Percentiles rank a stretch among this genome's conserved stretches.
These are phyloP conservation scores for Rubroboletus satanas DNA, from an alignment of 768 basidiomycete species.

Conservation along the genomic window DNA sequence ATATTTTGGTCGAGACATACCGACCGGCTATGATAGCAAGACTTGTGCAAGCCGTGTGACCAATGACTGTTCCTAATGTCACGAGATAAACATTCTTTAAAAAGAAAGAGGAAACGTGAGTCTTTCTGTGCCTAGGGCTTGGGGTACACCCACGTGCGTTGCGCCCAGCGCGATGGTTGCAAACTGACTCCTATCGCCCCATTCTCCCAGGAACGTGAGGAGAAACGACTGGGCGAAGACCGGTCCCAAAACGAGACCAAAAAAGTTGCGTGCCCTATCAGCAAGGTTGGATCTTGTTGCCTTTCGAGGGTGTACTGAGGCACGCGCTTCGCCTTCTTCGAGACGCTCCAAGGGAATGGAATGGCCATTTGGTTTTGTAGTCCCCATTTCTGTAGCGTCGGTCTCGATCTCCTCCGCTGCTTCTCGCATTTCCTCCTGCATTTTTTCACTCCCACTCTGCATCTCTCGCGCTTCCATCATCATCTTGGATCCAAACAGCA, in stretches of 20 bases:
- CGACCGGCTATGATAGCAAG: constrained; percentile 92
- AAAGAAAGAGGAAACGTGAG: constrained; percentile 4
- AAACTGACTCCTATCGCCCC: constrained; percentile 98
- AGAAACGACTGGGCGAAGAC: constrained; percentile 95
- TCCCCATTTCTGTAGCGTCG: constrained; percentile 52
- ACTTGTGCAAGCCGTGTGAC: constrained; percentile 83
- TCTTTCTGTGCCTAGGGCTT: not conserved
- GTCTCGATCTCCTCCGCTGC: constrained; percentile 93
- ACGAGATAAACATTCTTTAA: constrained; percentile 87
- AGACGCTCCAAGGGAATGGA: constrained; percentile 67
- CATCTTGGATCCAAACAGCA: constrained; percentile 91
- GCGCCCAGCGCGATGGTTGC: constrained; percentile 95
- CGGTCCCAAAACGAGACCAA: constrained; percentile 78
- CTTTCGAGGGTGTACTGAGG: constrained; percentile 14
- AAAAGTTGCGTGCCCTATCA: constrained; percentile 80
- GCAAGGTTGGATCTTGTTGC: constrained; percentile 25
- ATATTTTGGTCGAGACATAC: constrained; percentile 90
- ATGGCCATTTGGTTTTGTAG: constrained; percentile 30
- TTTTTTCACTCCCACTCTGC: constrained; percentile 73
- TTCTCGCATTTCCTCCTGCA: constrained; percentile 92
- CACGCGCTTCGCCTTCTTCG: constrained; percentile 57
- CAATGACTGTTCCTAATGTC: constrained; percentile 83
- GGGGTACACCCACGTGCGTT: constrained; percentile 67
- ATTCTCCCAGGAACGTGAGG: constrained; percentile 96
- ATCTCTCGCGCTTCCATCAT: constrained; percentile 78